Base-by-base conservation (phyloP, 2,329 filamentous ascomycete species). In the Camillea tinctor region DNA sequence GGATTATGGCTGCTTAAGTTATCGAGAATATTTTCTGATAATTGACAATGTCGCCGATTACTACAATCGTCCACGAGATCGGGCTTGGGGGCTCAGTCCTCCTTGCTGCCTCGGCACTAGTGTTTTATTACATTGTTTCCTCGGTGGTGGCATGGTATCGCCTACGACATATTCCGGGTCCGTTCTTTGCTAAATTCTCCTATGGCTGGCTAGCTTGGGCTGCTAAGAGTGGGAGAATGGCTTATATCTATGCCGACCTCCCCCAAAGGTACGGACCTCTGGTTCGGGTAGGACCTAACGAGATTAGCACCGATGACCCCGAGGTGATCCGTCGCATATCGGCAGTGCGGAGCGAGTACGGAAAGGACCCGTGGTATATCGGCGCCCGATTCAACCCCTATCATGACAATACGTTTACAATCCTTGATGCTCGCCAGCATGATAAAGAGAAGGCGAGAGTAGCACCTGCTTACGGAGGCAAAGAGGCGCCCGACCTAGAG, bases 341-440 rank as follows among this genome's bases (percentile, higher is more conserved):
- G 6, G 69, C 68, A 1, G 76, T 75, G 2, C 72, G 77, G 13
- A 75, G 74, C 23, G 58, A 61, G 5, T 80, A 79, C 59, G 69
- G 63, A 1, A 74, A 76, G 1, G 73, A 73, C 0, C 64, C 63
- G 1, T 84, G 81, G 75, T 84, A 84, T 66, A 73, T 77, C 59
- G 79, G 76, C 4, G 75, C 81, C 58, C 77, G 79, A 15, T 76
- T 88, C 61, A 80, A 87, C 59, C 80, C 82, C 0, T 76, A 80
- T n/a, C 73, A 78, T 23, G 80, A 85, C 62, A 84, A 82, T 60
- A 76, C 87, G 59, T 77, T 86, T 65, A 82, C 76, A 21, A 73
- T 78, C 22, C 73, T 75, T 49, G 75, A 84, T 60, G 76, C 77
- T 40, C 72, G 71, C 23, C 70, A 69, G 50, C 82, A 84, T 64